phyloP scores from a whole-genome alignment of 139 green algal genomes.

The Nannochloris sp. region DNA sequence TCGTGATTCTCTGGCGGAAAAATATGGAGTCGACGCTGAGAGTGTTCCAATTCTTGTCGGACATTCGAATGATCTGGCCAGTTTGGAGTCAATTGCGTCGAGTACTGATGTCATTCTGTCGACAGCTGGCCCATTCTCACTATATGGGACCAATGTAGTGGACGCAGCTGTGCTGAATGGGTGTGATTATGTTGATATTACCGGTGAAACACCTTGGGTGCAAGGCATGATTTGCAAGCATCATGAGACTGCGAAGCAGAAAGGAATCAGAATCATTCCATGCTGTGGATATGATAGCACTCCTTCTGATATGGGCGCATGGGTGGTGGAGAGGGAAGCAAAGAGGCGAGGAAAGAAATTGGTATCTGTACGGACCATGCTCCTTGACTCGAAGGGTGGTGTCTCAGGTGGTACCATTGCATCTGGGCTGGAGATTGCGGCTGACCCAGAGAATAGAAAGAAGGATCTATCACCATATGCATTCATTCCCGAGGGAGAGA shows the following conservation, averaged over 20 bases:
- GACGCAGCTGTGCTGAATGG: slow-evolving; percentile 49
- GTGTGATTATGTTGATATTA: slow-evolving; percentile 86
- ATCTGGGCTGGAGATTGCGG: slow-evolving; percentile 5
- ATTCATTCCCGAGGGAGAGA: slow-evolving; percentile 5
- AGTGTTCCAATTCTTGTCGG: slow-evolving; percentile 58
- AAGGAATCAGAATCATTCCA: slow-evolving; percentile 49
- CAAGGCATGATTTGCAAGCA: slow-evolving; percentile 43
- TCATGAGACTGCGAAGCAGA: slow-evolving; percentile 41
- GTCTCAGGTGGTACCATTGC: slow-evolving; percentile 58
- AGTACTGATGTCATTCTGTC: slow-evolving; percentile 61
- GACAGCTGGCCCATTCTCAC: slow-evolving; percentile 54
- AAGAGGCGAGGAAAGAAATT: slow-evolving; percentile 35
- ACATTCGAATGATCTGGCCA: slow-evolving; percentile 40
- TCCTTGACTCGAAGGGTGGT: slow-evolving; percentile 24
- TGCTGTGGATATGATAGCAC: slow-evolving; percentile 83
- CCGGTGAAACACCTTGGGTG: slow-evolving; percentile 69
- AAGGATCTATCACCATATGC: slow-evolving; percentile 8
- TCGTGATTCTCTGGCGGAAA: slow-evolving; percentile 18
- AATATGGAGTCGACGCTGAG: slow-evolving; percentile 23
- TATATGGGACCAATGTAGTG: slow-evolving; percentile 64
- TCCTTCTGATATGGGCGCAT: slow-evolving; percentile 71
- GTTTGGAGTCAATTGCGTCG: slow-evolving; percentile 38
- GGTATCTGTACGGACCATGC: slow-evolving; percentile 28
- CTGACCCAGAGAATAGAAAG: not conserved
- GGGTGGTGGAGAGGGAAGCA: slow-evolving; percentile 43